phyloP scores from a whole-genome alignment of 768 basidiomycete species.

The Dentipellis fragilis region DNA sequence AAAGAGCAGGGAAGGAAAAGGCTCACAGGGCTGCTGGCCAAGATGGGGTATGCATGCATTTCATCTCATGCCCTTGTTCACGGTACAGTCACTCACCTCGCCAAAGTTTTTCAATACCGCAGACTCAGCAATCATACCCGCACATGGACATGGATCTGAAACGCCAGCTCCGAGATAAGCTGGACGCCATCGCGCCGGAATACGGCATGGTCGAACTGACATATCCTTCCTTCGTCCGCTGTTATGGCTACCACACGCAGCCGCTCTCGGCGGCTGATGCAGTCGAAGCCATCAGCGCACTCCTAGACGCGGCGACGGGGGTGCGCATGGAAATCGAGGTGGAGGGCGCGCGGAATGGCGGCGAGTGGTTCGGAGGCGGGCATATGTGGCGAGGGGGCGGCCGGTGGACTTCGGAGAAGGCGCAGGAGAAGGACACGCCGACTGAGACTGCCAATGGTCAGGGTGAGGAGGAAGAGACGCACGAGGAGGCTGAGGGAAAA shows the following conservation, averaged over 20 bases:
- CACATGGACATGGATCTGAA: conserved; percentile 98
- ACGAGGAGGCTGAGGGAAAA: conserved; percentile 27
- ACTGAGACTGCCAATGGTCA: neutral
- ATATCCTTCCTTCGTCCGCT: conserved; percentile 89
- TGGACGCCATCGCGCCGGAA: conserved; percentile 86
- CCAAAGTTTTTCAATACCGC: conserved; percentile 79
- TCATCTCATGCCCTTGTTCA: neutral
- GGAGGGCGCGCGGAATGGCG: conserved; percentile 81
- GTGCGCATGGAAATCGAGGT: conserved; percentile 85
- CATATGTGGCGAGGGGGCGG: conserved; percentile 49
- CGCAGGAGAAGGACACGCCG: conserved; percentile 10
- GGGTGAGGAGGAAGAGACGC: conserved; percentile 17
- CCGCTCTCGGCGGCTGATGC: conserved; percentile 89
- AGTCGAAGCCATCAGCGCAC: conserved; percentile 78
- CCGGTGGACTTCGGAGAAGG: conserved; percentile 15
- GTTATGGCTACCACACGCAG: conserved; percentile 81
- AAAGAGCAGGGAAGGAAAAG: conserved; percentile 86
- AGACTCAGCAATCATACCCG: conserved; percentile 87
- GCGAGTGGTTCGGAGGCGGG: conserved; percentile 92
- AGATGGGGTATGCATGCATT: conserved; percentile 76
- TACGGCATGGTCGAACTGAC: conserved; percentile 90
- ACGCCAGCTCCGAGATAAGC: conserved; percentile 62
- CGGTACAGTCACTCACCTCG: neutral
- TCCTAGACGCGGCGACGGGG: conserved; percentile 87
- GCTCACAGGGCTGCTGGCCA: conserved; percentile 85